phyloP scores from a whole-genome alignment of 2,329 filamentous ascomycete species.

The Bipolaris gigantea region DNA sequence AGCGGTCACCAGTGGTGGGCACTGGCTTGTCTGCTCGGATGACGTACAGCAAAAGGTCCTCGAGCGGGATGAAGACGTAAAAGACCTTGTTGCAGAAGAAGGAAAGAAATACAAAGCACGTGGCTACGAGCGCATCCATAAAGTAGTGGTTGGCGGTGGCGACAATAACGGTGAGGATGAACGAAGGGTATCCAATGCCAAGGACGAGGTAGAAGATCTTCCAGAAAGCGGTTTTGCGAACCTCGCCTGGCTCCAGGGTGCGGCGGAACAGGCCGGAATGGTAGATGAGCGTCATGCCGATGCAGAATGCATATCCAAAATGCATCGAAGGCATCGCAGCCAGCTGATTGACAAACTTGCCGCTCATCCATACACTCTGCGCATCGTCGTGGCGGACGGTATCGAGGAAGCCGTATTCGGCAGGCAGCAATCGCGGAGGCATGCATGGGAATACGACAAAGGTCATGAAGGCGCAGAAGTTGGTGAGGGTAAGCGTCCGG shows the following conservation, averaged over 20 bases:
- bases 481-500: slow-evolving; percentile 54
- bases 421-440: slow-evolving; percentile 53
- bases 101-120: slow-evolving; percentile 51
- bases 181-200: slow-evolving; percentile 56
- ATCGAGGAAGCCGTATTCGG: slow-evolving; percentile 51
- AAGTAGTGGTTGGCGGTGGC: slow-evolving; percentile 66
- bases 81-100: slow-evolving; percentile 56
- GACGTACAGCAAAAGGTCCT: slow-evolving; percentile 54
- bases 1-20: slow-evolving; percentile 56
- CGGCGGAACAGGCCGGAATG: slow-evolving; percentile 54
- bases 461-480: slow-evolving; percentile 56
- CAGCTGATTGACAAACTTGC: slow-evolving; percentile 51
- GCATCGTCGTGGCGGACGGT: slow-evolving; percentile 53
- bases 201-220: slow-evolving; percentile 51
- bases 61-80: slow-evolving; percentile 54
- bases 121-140: slow-evolving; percentile 57
- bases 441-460: slow-evolving; percentile 58
- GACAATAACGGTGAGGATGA: slow-evolving; percentile 61
- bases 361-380: slow-evolving; percentile 52
- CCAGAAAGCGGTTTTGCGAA: slow-evolving; percentile 47
- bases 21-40: slow-evolving; percentile 57
- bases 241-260: slow-evolving; percentile 47
- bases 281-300: slow-evolving; percentile 57
- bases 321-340: slow-evolving; percentile 56
- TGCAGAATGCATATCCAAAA: slow-evolving; percentile 59